Base-by-base conservation (phyloP, 805 yeast species). In the Alloascoidea hylecoeti region DNA sequence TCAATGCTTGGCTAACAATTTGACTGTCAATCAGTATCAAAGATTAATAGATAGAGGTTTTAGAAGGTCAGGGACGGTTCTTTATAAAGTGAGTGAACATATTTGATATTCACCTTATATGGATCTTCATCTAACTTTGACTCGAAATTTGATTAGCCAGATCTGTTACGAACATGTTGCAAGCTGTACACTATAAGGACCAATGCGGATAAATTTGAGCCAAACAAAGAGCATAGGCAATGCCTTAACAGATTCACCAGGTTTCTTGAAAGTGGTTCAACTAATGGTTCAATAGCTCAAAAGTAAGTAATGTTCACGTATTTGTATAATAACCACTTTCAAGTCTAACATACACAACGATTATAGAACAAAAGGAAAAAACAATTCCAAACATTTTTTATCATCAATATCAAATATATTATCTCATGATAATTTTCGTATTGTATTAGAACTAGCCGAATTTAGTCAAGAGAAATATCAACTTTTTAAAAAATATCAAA, bases 111-210 rank as follows among this genome's bases (percentile, higher is more conserved):
- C 15, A 23, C 14, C 18, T n/a, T 14, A 33, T 3, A 13, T 3
- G n/a, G 30, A n/a, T n/a, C n/a, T n/a, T 15, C 17, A n/a, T 16
- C 16, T 9, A 19, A 16, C 23, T 16, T 12, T 28, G 2, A 34
- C 14, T 15, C 6, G 2, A 12, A 18, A 5, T 38, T 55, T 16
- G 55, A 68, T 39, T 61, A 68, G 48, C 74, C 82, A 0, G 95
- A 88, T 51, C 54, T 73, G 43, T 49, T 79, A 18, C 55, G 86
- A 32, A 72, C 73, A 33, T 86, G 96, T 51, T 86, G 96, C 48
- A 65, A 88, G 15, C 66, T 76, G 53, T 83, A 73, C 52, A 78
- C 95, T 0, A 82, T 86, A 14, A 55, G 96, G 38, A 75, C 94
- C 0, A 61, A 61, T 16, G 55, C 69, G 14, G 50, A 49, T 0